phyloP scores from a whole-genome alignment of 805 yeast species.

The Yamadazyma akitaensis region DNA sequence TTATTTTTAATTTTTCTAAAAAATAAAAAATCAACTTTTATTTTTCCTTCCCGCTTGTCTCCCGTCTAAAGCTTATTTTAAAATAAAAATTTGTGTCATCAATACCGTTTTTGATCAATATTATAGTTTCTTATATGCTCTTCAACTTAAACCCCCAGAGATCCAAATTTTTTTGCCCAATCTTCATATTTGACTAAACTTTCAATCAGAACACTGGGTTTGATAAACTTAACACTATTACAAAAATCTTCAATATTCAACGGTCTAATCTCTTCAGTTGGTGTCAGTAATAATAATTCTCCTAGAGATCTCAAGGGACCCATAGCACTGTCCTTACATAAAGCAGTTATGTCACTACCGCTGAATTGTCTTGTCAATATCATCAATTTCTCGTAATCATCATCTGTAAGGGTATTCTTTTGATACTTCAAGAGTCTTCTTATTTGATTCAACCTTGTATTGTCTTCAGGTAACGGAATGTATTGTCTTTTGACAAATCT shows the following conservation, averaged over 20 bases:
- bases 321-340: slow-evolving; percentile 98
- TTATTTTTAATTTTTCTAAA: no score
- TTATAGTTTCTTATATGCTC: not conserved
- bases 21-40: no score
- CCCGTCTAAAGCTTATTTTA: not conserved
- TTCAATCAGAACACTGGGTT: slow-evolving; percentile 85
- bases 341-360: slow-evolving; percentile 90
- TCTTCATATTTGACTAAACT: slow-evolving; percentile 78
- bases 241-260: slow-evolving; percentile 70
- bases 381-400: slow-evolving; percentile 59
- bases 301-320: slow-evolving; percentile 91
- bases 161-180: slow-evolving; percentile 86
- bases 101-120: no score
- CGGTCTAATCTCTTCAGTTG: slow-evolving; percentile 76
- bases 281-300: slow-evolving; percentile 66
- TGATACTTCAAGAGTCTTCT: slow-evolving; percentile 65
- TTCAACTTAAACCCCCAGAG: slow-evolving; percentile 57
- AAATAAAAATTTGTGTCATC: not conserved
- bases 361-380: slow-evolving; percentile 73
- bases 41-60: not conserved
- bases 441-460: slow-evolving; percentile 73
- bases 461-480: slow-evolving; percentile 88
- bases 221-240: slow-evolving; percentile 69
- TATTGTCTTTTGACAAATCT: slow-evolving; percentile 89
- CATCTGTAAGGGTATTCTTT: slow-evolving; percentile 62